phyloP scores from a whole-genome alignment of 495 filamentous ascomycete genomes.

The Lepraria neglecta region DNA sequence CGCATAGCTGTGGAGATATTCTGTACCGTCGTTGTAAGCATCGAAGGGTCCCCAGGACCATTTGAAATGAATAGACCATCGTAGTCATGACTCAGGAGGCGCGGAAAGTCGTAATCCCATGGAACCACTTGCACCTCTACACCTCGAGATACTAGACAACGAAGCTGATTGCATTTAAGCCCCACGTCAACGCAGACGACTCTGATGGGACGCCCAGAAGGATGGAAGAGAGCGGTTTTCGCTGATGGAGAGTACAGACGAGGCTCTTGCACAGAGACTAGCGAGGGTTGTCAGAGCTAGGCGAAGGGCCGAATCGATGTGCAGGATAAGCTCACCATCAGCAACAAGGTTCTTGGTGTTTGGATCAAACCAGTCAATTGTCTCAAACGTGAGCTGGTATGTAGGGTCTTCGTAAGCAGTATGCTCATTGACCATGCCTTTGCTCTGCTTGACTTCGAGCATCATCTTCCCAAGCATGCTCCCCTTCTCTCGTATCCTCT shows the following conservation, averaged over 20 bases:
- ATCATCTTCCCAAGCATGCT: conserved; percentile 94
- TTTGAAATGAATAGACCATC: conserved; percentile 97
- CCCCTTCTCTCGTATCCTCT: conserved; percentile 85
- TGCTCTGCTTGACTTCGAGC: conserved; percentile 54
- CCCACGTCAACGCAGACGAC: conserved; percentile 93
- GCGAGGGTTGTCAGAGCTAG: conserved; percentile 27
- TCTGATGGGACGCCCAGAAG: conserved; percentile 75
- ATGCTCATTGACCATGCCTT: conserved; percentile 40
- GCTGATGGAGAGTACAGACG: conserved; percentile 70
- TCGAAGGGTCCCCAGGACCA: conserved; percentile 90
- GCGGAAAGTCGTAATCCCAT: conserved; percentile 87
- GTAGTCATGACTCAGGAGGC: conserved; percentile 67
- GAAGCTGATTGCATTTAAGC: conserved; percentile 93
- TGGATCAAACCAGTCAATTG: conserved; percentile 81
- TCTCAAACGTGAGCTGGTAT: conserved; percentile 51
- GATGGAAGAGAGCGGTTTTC: conserved; percentile 65
- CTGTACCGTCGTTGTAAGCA: conserved; percentile 66
- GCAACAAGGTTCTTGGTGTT: conserved; percentile 86
- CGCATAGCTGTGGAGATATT: conserved; percentile 66
- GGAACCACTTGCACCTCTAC: conserved; percentile 92
- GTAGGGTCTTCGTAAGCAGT: conserved; percentile 21
- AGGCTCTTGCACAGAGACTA: conserved; percentile 81
- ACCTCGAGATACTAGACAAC: conserved; percentile 85
- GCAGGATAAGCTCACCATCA: conserved; percentile 64
- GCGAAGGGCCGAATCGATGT: conserved; percentile 17